Base-by-base conservation (phyloP, 2,329 filamentous ascomycete species). In the Trichoderma hamatum region DNA sequence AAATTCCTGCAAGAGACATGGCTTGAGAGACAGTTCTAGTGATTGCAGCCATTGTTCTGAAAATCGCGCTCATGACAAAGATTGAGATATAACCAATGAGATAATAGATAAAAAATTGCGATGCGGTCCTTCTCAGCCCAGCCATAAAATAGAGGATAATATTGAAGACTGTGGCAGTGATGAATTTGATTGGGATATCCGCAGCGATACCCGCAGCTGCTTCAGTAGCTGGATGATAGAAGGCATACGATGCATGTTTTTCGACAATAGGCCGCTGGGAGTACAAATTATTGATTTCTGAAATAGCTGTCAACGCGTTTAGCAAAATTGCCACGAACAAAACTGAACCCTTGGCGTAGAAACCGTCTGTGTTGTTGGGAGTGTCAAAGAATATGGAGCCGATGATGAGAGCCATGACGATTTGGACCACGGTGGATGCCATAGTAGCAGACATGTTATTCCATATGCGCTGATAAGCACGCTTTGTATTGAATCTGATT, bases 91-190 rank as follows among this genome's bases (percentile, higher is more conserved):
- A 92, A 0, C 87, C 89, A 72, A 94, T 84, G 21, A 96, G 80
- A 71, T 91, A 85, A 81, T 90, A 96, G 71, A 93, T 84, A 80
- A 96, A 96, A 82, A 94, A 96, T 1, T 87, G 82, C 0, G 85
- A 87, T 0, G 91, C 82, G 62, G 88, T 85, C 32, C 90, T 84
- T 1, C 82, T 78, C 2, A 88, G 78, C 1, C 82, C 82, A 1
- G 84, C 76, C 73, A 89, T 75, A 73, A 89, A 90, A 76, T 90
- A 90, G 3, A 89, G 75, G 16, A 86, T 80, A 3, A 88, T 69
- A 72, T 89, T 87, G 79, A 88, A 89, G 5, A 79, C 73, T 1
- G 81, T 75, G 0, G 84, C 81, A 0, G 82, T 82, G 4, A 81
- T 68, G 67, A 89, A 85, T 72, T 89, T 89, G 73, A 88, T 80